Percentiles rank a stretch among this genome's conserved stretches.
Conservation (phyloP, 1,284 basidiomycete genomes). For the Rhizoctonia solani region DNA sequence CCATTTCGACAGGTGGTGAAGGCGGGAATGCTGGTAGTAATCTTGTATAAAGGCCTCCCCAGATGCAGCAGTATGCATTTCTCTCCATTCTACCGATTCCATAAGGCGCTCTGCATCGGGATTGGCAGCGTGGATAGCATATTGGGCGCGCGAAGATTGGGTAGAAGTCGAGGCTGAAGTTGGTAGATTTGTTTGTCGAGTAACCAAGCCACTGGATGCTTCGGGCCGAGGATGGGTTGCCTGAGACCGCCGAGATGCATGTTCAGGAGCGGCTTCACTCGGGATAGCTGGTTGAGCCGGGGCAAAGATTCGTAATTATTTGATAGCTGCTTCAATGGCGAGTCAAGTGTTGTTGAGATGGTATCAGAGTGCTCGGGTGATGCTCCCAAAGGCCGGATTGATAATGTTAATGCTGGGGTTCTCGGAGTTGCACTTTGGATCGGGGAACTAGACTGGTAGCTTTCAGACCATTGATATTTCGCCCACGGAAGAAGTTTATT, state of each 20-base stretch:
- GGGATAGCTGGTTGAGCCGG: not conserved
- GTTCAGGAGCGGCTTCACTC: not conserved
- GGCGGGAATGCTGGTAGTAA: conserved; percentile 88
- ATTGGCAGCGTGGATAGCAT: conserved; percentile 69
- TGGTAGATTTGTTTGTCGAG: conserved; percentile 39
- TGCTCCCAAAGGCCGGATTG: not conserved
- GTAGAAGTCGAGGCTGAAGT: conserved; percentile 3
- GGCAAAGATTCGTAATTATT: not conserved
- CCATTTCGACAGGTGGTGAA: conserved; percentile 92
- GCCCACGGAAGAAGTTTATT: conserved; percentile 78
- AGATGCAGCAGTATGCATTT: conserved; percentile 82
- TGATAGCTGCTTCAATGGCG: not conserved
- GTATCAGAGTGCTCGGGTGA: not conserved
- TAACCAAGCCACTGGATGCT: not conserved
- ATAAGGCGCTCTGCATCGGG: conserved; percentile 73
- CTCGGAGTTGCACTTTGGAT: not conserved
- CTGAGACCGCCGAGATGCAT: no score
- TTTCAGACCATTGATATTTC: conserved; percentile 57
- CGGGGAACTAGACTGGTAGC: not conserved
- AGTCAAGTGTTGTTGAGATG: not conserved
- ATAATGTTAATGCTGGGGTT: not conserved
- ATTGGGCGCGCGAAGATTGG: conserved; percentile 45
- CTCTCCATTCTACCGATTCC: conserved; percentile 81
- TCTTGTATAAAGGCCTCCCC: conserved; percentile 82
- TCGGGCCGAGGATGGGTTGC: not conserved